These are phyloP conservation scores for Lumnitzera littorea DNA, from an alignment of 345 rosid species.

Conservation along the genomic window DNA sequence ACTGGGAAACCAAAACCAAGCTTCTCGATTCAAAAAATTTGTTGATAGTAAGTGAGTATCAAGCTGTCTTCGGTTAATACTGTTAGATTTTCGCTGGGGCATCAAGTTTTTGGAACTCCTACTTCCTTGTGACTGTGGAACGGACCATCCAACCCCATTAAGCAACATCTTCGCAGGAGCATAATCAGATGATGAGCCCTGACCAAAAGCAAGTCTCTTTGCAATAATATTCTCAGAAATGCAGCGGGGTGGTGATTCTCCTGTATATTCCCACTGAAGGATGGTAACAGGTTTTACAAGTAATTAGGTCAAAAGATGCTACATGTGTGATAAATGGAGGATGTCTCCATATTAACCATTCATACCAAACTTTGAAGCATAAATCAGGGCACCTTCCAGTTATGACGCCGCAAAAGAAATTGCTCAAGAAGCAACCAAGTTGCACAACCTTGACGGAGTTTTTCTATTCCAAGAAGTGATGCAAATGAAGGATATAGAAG, in stretches of 20 bases:
- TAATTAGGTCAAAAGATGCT: no score
- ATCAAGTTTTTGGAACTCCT: conserved; percentile 48
- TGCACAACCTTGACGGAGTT: conserved; percentile 85
- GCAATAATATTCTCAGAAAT: conserved; percentile 33
- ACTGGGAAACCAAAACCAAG: conserved; percentile 95
- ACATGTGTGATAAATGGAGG: no score
- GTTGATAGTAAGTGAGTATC: conserved; percentile 34
- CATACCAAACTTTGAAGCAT: not conserved
- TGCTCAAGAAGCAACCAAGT: conserved; percentile 97
- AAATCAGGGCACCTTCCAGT: conserved; percentile 73
- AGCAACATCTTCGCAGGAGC: conserved; percentile 67
- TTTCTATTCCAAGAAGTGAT: conserved; percentile 89
- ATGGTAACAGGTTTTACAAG: conserved; percentile 15
- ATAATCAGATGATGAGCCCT: conserved; percentile 48
- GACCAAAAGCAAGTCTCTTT: conserved; percentile 33
- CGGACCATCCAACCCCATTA: conserved; percentile 74
- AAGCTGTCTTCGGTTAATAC: conserved; percentile 15
- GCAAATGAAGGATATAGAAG: conserved; percentile 88
- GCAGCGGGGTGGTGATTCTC: conserved; percentile 51
- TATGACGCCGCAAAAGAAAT: conserved; percentile 68
- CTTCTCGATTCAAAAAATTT: conserved; percentile 49
- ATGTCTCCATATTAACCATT: conserved; percentile 1
- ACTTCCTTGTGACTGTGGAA: conserved; percentile 68
- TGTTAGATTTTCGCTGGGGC: conserved; percentile 40
- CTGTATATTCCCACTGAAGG: conserved; percentile 85